Evolutionary conservation across 1,284 basidiomycete genomes (phyloP), one percentile per base, ranked within the genome.

Genomic region (Leccinum laetum): DNA sequence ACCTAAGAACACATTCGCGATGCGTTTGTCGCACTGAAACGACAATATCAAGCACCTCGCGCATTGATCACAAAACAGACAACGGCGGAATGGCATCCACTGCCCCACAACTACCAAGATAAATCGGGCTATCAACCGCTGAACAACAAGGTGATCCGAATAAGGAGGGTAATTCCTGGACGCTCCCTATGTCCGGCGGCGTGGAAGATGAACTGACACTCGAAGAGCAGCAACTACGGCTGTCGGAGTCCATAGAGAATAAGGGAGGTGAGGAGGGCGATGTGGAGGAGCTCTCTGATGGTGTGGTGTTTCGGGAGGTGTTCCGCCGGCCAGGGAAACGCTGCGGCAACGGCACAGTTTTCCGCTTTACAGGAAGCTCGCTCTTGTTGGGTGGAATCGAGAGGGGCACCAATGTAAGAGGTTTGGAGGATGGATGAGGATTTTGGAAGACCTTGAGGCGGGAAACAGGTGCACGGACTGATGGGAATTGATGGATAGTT

Each of bases 341-440:
- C 21, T 13, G 65, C 0, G 65, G 70, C 24, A 74, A 29, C 0
- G 62, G 61, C 3, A 46, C 24, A 37, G 24, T 64, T 60, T 69
- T 73, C 14, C 64, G 64, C 14, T 67, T 62, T 11, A 24, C 1
- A 10, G 2, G 3, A 9, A 21, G 13, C 6, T 32, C 6, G 11
- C 5, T 60, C 53, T 16, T 64, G 13, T 24, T 41, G 5, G 1
- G 5, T 29, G 63, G 16, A 2, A 14, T 1, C 2, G 41, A 61
- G 9, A 6, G 4, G 0, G 72, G 61, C 2, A 70, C 46, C 52
- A 73, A 52, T 8, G 72, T 71, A n/a, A 57, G n/a, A 2, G 61
- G 63, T 53, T 18, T 62, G 7, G 65, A 62, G 24, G 57, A 13
- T 3, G 55, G 24, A 5, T 24, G 18, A 3, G 55, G 58, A 64